Percentiles rank a stretch among this genome's conserved stretches.
Evolutionary conservation across 75 land plant species (phyloP).

Genomic region (Selaginella moellendorffii): DNA sequence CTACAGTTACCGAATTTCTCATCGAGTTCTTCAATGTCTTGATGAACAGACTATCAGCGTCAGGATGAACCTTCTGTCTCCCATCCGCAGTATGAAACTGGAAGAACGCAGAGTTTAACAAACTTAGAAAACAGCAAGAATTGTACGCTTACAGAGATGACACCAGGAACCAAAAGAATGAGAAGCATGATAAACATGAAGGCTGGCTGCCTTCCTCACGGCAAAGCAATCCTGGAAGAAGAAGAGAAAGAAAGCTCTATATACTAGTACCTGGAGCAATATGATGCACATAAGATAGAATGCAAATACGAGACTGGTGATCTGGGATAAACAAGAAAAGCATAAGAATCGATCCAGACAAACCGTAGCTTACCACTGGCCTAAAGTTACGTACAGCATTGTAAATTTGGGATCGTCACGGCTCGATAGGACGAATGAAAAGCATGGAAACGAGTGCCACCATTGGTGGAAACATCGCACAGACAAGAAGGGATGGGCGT

Average conservation of each 20-base stretch:
- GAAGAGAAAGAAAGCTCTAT: too few relatives aligned
- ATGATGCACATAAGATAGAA: not conserved
- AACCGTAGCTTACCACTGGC: too few relatives aligned
- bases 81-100: not conserved
- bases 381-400: not conserved
- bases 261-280: not conserved
- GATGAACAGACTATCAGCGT: too few relatives aligned
- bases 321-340: too few relatives aligned
- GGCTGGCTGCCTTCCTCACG: constrained; percentile 14
- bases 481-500: not conserved
- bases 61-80: not conserved
- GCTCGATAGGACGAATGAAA: not conserved
- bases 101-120: too few relatives aligned
- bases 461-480: not conserved
- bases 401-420: not conserved
- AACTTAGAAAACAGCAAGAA: too few relatives aligned
- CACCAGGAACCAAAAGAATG: constrained; percentile 13
- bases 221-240: constrained; percentile 16
- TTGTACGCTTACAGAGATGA: constrained; percentile 14
- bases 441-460: not conserved
- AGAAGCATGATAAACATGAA: constrained; percentile 20
- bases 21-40: too few relatives aligned
- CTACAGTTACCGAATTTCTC: constrained; percentile 14
- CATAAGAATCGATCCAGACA: too few relatives aligned
- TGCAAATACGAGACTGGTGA: not conserved